phyloP scores from a whole-genome alignment of 2,329 filamentous ascomycete genomes.

The Phialophora expanda region DNA sequence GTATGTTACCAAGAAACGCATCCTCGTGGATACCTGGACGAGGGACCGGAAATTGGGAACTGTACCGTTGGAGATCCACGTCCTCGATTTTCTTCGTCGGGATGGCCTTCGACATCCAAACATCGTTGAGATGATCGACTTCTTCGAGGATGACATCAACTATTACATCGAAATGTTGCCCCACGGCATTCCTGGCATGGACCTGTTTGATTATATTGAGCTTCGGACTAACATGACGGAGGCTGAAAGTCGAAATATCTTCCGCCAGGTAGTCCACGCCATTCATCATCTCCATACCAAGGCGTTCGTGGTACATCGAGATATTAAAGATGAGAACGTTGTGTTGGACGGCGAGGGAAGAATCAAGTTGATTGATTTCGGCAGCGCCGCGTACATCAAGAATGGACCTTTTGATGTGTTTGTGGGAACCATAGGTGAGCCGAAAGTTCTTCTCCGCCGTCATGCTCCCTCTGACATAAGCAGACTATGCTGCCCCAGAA shows the following conservation, averaged over 20 bases:
- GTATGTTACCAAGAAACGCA: conserved; percentile 95
- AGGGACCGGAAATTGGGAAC: conserved; percentile 90
- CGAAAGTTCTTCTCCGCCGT: not conserved
- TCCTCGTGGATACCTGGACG: conserved; percentile 98
- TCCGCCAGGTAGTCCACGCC: conserved; percentile 87
- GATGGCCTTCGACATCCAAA: conserved; percentile 69
- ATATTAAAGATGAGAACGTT: conserved; percentile 99
- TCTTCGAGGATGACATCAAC: conserved; percentile 71
- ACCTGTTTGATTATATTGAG: conserved; percentile 98
- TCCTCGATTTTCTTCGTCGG: conserved; percentile 86
- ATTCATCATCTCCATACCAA: conserved; percentile 90
- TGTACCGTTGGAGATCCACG: conserved; percentile 95
- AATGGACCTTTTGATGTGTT: conserved; percentile 98
- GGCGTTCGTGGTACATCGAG: conserved; percentile 89
- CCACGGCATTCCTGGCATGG: conserved; percentile 94
- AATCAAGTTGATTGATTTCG: conserved; percentile 98
- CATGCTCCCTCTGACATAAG: conserved; percentile 7
- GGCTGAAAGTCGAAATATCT: conserved; percentile 89
- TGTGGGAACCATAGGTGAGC: conserved; percentile 93
- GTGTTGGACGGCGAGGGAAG: conserved; percentile 92
- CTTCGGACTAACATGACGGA: conserved; percentile 96
- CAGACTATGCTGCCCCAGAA: conserved; percentile 98
- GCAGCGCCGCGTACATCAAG: conserved; percentile 97
- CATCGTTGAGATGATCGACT: conserved; percentile 72
- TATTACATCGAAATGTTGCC: conserved; percentile 99